Evolutionary conservation across 371 early-diverging fungal species (phyloP), one percentile per base, ranked within the genome.

Genomic region (Lichtheimia corymbifera): DNA sequence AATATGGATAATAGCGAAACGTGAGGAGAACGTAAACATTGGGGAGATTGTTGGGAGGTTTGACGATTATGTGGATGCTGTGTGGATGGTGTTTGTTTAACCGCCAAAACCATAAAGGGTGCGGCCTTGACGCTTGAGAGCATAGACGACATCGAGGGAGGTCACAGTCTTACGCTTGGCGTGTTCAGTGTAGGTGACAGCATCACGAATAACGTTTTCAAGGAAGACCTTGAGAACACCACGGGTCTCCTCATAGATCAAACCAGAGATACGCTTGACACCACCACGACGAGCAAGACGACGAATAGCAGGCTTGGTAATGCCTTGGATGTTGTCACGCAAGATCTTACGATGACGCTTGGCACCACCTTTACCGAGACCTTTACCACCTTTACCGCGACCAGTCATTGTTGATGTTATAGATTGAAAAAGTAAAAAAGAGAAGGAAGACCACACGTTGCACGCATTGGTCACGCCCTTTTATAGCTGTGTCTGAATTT

Each of bases 231-330:
- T 97, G 72, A 98, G 90, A 65, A 98, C 97, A 65, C 85, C 86
- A 74, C 98, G 96, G 69, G 98, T 97, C 78, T 99, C 99, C 77
- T 97, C 97, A 84, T 99, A 99, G 79, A 78, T 74, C 66, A 97
- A 91, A 59, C 96, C 97, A 58, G 96, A 96, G 83, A 99, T 97
- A 91, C 99, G 95, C 89, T 98, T 98, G 77, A 99, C 99, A 90
- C 99, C 99, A 74, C 99, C 99, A 94, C 99, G 97, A 80, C 99
- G 95, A 56, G 99, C 99, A 62, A 99, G 96, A 90, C 99, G 96
- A 83, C 99, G 98, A 76, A 99, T 98, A 72, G 99, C 99, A 59
- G 99, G 99, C 91, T 99, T 98, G 74, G 97, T 97, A 73, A 99
- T 98, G 70, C 97, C 97, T 83, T 93, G 88, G 49, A 61, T 63